Percentiles rank a stretch among this genome's conserved stretches.
Conservation (phyloP, 768 basidiomycete species). For the Cubamyces sp. region DNA sequence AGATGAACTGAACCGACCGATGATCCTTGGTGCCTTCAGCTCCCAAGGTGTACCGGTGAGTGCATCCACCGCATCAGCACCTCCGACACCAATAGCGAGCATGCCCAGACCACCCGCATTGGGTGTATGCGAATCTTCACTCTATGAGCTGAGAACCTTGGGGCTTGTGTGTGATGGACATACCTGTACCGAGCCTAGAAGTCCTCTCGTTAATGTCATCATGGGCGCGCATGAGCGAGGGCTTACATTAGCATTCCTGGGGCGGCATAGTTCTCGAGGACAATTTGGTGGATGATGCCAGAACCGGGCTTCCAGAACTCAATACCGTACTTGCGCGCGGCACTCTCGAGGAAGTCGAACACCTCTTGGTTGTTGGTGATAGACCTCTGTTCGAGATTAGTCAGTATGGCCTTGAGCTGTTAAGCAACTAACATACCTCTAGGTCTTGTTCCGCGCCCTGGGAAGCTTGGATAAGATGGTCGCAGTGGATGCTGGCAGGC, state of each 20-base stretch:
- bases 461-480: constrained; percentile 95
- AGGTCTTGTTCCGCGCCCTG: constrained; percentile 87
- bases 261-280: constrained; percentile 96
- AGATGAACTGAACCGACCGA: constrained; percentile 52
- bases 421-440: constrained; percentile 50
- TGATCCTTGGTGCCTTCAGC: constrained; percentile 85
- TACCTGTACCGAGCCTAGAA: constrained; percentile 80
- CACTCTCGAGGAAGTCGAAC: constrained; percentile 95
- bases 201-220: constrained; percentile 17
- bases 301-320: constrained; percentile 98
- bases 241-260: constrained; percentile 90
- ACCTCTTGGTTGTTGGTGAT: constrained; percentile 93
- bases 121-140: constrained; percentile 93
- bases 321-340: constrained; percentile 88
- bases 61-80: constrained; percentile 97
- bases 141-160: background rate
- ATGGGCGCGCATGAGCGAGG: constrained; percentile 7
- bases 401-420: background rate
- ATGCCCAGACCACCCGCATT: constrained; percentile 97
- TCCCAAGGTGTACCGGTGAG: constrained; percentile 99
- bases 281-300: constrained; percentile 96
- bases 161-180: constrained; percentile 3
- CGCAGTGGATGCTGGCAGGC: constrained; percentile 93
- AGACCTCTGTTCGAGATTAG: constrained; percentile 56
- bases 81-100: constrained; percentile 98